These are phyloP conservation scores for Neofusicoccum laricinum DNA, from an alignment of 2,329 filamentous ascomycete genomes.

Conservation along the genomic window DNA sequence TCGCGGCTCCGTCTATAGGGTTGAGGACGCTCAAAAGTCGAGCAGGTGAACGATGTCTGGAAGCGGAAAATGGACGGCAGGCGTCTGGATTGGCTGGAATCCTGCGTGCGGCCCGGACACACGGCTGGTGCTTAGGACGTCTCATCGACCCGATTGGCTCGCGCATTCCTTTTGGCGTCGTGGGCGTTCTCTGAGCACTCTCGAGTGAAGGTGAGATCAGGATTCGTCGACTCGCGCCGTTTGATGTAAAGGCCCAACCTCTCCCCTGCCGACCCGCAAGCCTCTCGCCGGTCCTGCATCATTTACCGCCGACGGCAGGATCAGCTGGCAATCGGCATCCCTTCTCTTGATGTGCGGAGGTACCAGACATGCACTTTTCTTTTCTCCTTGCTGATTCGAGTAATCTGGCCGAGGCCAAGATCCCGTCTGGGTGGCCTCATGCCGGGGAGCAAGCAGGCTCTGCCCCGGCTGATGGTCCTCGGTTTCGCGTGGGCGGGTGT, in stretches of 20 bases:
- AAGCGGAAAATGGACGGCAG: not conserved
- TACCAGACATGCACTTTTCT: not conserved
- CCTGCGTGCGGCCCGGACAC: not conserved
- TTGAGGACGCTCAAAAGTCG: not conserved
- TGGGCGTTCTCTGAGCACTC: not conserved
- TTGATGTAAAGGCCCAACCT: not conserved
- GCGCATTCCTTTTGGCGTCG: not conserved
- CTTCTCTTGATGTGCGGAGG: not conserved
- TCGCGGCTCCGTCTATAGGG: not conserved
- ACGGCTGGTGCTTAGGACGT: not conserved
- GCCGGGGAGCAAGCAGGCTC: not conserved
- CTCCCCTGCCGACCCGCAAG: not conserved
- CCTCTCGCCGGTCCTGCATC: not conserved
- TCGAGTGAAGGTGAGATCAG: not conserved
- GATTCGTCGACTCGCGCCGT: not conserved
- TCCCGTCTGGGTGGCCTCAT: slow-evolving; percentile 3
- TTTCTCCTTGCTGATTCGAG: not conserved
- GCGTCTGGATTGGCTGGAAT: not conserved
- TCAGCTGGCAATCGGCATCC: not conserved
- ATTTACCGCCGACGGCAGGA: not conserved
- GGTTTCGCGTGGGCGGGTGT: slow-evolving; percentile 9
- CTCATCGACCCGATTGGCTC: slow-evolving; percentile 1
- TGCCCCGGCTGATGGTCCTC: slow-evolving; percentile 1
- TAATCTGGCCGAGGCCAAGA: not conserved
- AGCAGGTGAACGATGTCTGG: not conserved